Base-by-base conservation (phyloP, 169 alveolate genomes). In the Eimeria praecox region DNA sequence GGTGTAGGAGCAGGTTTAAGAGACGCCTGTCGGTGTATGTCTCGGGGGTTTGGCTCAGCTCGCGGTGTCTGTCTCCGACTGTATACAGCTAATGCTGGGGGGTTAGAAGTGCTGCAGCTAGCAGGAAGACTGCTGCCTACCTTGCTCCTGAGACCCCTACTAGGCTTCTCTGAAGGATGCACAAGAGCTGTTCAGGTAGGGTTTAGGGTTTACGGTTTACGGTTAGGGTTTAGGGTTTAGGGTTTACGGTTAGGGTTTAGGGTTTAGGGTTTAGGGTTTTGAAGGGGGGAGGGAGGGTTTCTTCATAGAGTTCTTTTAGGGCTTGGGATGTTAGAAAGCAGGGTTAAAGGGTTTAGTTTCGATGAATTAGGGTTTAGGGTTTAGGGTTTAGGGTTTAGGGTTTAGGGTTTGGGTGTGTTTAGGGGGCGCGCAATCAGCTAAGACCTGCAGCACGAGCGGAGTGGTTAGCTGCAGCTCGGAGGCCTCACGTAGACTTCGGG, bases 101-200 rank as follows among this genome's bases (percentile, higher is more conserved):
- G 89, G 54, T 6, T 42, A 14, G 89, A 78, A 27, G 66, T 27
- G 35, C 40, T 78, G 35, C 89, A 78, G 35, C 16, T 78, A 14
- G 66, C 66, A 20, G 89, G 89, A 20, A 20, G 89, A 20, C 27
- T 78, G 14, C 30, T 78, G 40, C 89, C 89, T 33, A 64, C 89
- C 35, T 16, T 78, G 27, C 8, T 78, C 64, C 64, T 78, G 12
- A 35, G 89, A 33, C 89, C 89, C 35, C 64, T 78, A 1, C 30
- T 78, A 33, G 89, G 89, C 8, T 78, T 78, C 64, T 42, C 89
- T 20, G 89, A 78, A 56, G 89, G 89, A 35, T 78, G 89, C 64
- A 78, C 89, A 14, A 20, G 89, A 33, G 89, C 64, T 40, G 89
- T 78, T 14, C 89, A 78, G 89, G 89, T 78, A 33, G 66, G 69